Evolutionary conservation across 1,139 yeast species (phyloP).

Genomic region (Geotrichum fermentans): DNA sequence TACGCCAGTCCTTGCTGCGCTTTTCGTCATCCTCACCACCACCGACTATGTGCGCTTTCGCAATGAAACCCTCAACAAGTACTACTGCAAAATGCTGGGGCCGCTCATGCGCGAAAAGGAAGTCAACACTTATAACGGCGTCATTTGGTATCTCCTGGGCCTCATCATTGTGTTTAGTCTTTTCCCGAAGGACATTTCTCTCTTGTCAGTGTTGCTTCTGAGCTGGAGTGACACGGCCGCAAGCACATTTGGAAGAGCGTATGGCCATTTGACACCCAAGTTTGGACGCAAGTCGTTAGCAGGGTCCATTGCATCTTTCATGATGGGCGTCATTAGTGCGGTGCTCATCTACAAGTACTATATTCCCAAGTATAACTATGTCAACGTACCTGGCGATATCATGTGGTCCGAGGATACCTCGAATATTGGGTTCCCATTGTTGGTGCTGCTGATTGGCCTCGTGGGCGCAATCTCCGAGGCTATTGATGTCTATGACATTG

Average conservation of each 20-base stretch:
- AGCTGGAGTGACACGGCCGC: conserved; percentile 99
- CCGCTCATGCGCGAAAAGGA: conserved; percentile 81
- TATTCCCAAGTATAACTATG: conserved; percentile 51
- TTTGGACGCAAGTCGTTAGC: conserved; percentile 75
- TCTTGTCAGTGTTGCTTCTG: conserved; percentile 69
- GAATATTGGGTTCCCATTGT: conserved; percentile 46
- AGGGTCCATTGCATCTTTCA: conserved; percentile 81
- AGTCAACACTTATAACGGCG: conserved; percentile 66
- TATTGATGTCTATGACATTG: conserved; percentile 65
- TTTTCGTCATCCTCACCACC: conserved; percentile 52
- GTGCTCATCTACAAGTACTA: conserved; percentile 66
- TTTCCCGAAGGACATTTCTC: conserved; percentile 75
- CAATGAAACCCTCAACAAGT: conserved; percentile 54
- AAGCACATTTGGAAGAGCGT: conserved; percentile 81
- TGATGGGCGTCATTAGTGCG: conserved; percentile 63
- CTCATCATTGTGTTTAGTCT: conserved; percentile 61
- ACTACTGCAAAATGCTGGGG: conserved; percentile 64
- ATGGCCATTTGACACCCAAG: conserved; percentile 79
- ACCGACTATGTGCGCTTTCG: conserved; percentile 67
- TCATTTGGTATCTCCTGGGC: conserved; percentile 79
- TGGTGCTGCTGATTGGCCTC: conserved; percentile 63
- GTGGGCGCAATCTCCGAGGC: conserved; percentile 83
- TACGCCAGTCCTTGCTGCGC: conserved; percentile 47
- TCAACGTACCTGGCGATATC: conserved; percentile 51
- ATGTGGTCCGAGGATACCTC: conserved; percentile 66